Conservation (phyloP, 768 basidiomycete genomes). For the Russula olivacea region DNA sequence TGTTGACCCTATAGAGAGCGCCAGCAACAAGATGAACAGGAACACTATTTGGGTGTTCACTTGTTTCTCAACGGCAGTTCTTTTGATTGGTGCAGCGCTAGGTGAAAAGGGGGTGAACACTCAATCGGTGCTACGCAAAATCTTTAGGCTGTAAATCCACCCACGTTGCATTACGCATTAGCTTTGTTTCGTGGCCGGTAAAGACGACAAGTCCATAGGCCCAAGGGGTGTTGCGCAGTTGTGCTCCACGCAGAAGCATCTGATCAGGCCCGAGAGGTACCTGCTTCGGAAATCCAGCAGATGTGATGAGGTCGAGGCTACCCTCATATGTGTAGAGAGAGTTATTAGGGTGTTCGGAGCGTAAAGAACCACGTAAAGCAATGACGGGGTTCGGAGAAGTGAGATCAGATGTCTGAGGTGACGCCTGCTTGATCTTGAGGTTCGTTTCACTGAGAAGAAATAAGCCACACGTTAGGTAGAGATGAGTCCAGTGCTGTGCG, state of each 20-base stretch:
- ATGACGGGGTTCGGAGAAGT: constrained; percentile 73
- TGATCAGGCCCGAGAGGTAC: constrained; percentile 94
- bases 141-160: constrained; percentile 29
- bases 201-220: constrained; percentile 90
- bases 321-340: constrained; percentile 95
- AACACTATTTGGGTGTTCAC: constrained; percentile 97
- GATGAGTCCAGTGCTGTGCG: constrained; percentile 26
- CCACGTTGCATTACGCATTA: constrained; percentile 97
- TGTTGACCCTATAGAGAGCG: constrained; percentile 84
- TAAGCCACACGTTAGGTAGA: background rate
- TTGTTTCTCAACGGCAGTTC: constrained; percentile 91
- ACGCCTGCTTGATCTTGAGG: constrained; percentile 97
- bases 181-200: constrained; percentile 96
- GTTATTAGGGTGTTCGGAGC: constrained; percentile 96
- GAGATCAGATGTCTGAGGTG: constrained; percentile 69
- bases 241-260: constrained; percentile 88
- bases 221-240: constrained; percentile 95
- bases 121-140: background rate
- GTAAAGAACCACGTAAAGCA: constrained; percentile 71
- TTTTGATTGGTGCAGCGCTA: constrained; percentile 93
- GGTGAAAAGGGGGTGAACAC: background rate
- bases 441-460: constrained; percentile 75
- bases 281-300: constrained; percentile 60
- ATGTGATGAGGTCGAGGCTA: constrained; percentile 57
- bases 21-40: constrained; percentile 81